phyloP scores from a whole-genome alignment of 176 grass and related monocot species.

The Urochloa ruziziensis region DNA sequence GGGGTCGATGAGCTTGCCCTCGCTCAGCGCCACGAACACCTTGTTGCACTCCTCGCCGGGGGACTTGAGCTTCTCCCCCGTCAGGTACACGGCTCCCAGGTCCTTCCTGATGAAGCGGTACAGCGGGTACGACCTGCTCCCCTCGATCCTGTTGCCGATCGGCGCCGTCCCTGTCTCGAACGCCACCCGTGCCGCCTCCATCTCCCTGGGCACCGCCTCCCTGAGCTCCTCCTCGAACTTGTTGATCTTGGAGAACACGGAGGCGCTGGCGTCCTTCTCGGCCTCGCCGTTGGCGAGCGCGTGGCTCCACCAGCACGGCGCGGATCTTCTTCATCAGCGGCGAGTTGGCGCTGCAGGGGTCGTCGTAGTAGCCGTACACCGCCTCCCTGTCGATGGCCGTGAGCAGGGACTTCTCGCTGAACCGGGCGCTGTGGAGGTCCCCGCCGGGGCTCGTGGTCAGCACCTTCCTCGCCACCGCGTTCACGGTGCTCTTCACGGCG shows the following conservation, averaged over 20 bases:
- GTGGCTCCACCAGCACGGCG: slow-evolving; percentile 65
- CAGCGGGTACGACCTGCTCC: slow-evolving; percentile 58
- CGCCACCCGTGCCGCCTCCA: slow-evolving; percentile 47
- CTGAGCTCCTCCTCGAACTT: slow-evolving; percentile 54
- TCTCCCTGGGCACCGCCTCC: slow-evolving; percentile 48
- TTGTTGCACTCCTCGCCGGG: slow-evolving; percentile 76
- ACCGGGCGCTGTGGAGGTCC: slow-evolving; percentile 44
- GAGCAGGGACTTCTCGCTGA: slow-evolving; percentile 60
- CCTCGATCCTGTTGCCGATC: slow-evolving; percentile 55
- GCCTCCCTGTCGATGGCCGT: slow-evolving; percentile 53
- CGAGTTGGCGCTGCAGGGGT: slow-evolving; percentile 51
- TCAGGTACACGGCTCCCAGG: slow-evolving; percentile 51
- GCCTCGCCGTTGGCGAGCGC: slow-evolving; percentile 44
- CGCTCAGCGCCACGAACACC: slow-evolving; percentile 62
- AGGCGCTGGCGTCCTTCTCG: slow-evolving; percentile 39
- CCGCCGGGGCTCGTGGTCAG: slow-evolving; percentile 38
- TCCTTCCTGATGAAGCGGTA: slow-evolving; percentile 64
- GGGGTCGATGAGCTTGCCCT: slow-evolving; percentile 62
- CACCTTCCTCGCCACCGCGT: slow-evolving; percentile 35
- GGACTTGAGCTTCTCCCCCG: slow-evolving; percentile 67
- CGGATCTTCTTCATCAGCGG: slow-evolving; percentile 66
- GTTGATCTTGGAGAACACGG: slow-evolving; percentile 60
- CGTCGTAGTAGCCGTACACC: slow-evolving; percentile 60
- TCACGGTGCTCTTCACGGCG: slow-evolving; percentile 43
- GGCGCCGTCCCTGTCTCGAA: slow-evolving; percentile 50